Conservation (phyloP, 768 basidiomycete species). For the Steccherinum ochraceum region DNA sequence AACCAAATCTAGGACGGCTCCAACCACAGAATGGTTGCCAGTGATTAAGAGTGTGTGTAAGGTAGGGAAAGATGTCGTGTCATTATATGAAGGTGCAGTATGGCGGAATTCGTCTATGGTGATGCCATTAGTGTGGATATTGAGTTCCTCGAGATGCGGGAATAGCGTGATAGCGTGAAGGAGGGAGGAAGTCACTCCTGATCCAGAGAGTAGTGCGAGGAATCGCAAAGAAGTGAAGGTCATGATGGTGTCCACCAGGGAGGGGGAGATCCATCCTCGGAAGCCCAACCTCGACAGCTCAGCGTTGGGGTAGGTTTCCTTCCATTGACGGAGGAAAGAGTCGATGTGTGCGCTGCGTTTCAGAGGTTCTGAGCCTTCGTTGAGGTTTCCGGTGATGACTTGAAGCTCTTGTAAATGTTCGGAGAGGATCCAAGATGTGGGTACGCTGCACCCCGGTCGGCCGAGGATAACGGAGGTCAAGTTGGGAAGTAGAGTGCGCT, state of each 20-base stretch:
- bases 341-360: conserved; percentile 8
- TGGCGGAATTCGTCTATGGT: conserved; percentile 10
- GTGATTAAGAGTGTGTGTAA: conserved; percentile 15
- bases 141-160: conserved; percentile 12
- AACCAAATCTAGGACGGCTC: conserved; percentile 11
- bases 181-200: conserved; percentile 8
- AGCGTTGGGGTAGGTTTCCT: not conserved
- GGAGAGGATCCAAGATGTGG: conserved; percentile 4
- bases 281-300: conserved; percentile 11
- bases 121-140: conserved; percentile 15
- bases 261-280: conserved; percentile 11
- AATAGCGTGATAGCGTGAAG: conserved; percentile 15
- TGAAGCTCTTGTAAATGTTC: conserved; percentile 7
- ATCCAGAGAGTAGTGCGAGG: conserved; percentile 13
- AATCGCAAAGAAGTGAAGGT: conserved; percentile 10
- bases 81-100: not conserved
- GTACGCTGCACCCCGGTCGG: conserved; percentile 10
- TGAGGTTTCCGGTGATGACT: conserved; percentile 8
- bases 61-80: conserved; percentile 8
- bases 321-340: conserved; percentile 1
- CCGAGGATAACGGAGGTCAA: conserved; percentile 7
- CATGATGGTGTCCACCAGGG: conserved; percentile 6
- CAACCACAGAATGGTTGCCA: conserved; percentile 8
- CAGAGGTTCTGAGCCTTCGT: not conserved
- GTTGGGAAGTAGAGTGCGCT: conserved; percentile 6